Base-by-base conservation (phyloP, 2,329 filamentous ascomycete species). In the Colletotrichum limetticola region DNA sequence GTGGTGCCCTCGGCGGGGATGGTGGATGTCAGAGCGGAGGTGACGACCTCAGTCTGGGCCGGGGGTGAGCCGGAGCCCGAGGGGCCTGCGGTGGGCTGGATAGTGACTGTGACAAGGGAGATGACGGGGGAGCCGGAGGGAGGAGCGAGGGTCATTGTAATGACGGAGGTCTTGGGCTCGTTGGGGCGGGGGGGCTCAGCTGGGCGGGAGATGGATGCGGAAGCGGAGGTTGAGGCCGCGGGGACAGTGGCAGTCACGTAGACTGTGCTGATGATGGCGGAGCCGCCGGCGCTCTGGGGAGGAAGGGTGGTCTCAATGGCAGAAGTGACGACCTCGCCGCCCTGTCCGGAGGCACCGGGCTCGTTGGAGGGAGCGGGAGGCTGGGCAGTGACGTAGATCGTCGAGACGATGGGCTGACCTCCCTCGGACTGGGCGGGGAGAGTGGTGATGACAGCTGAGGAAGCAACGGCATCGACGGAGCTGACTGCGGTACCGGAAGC, bases 131-230 rank as follows among this genome's bases (percentile, higher is more conserved):
- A 46, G 52, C 63, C 67, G n/a, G 49, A 52, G 42, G 65, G 52
- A 4, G 74, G 63, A 5, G 65, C 30, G 32, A 75, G 35, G 8
- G 71, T 75, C 66, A 75, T 71, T 9, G 71, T 74, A 14, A 75
- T 59, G 28, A 75, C 65, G 30, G 74, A 75, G 24, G 72, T 74
- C 49, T 70, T 52, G 16, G 72, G 72, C 59, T 72, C 64, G 24
- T 59, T n/a, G 16, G 73, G 70, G 28, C 58, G 46, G 16, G 67
- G 61, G 22, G 64, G 46, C 32, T 65, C 61, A 26, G 62, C 68
- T 30, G 68, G 42, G 28, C 42, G 55, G 26, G 63, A 30, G 3
- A 42, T 42, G 37, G 37, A 42, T 42, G 56, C 66, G 4, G 14
- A 46, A 42, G 52, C 61, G 5, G 64, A 57, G 42, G 32, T 46